Percentiles rank a stretch among this genome's conserved stretches.
Evolutionary conservation across 2,329 filamentous ascomycete genomes (phyloP).

Genomic region (Aureobasidium sp.): DNA sequence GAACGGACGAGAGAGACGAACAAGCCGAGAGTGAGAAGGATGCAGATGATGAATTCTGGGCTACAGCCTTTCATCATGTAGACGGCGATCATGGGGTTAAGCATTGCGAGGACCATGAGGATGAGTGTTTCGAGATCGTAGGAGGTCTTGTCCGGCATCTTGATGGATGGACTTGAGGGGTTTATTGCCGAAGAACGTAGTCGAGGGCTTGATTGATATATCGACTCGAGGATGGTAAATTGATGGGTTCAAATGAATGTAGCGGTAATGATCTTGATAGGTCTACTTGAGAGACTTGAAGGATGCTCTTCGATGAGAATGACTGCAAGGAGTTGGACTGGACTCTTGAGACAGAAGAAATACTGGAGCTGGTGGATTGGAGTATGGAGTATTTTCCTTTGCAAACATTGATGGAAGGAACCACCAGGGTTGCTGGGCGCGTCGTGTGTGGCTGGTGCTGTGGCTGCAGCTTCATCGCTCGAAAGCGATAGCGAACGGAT

Average conservation of each 20-base stretch:
- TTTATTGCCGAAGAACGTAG: neutral
- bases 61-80: neutral
- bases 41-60: neutral
- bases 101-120: neutral
- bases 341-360: neutral
- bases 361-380: neutral
- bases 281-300: neutral
- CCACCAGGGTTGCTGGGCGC: constrained; percentile 1
- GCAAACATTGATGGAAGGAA: neutral
- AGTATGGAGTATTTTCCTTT: neutral
- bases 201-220: neutral
- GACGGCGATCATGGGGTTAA: neutral
- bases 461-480: neutral
- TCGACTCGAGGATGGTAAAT: neutral
- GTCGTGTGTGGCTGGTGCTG: neutral
- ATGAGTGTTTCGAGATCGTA: neutral
- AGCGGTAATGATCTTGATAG: neutral
- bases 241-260: neutral
- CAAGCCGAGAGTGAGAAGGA: neutral
- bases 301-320: neutral
- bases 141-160: neutral
- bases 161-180: neutral
- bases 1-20: constrained; percentile 25
- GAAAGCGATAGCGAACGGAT: neutral
- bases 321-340: neutral